These are phyloP conservation scores for Cutaneotrichosporon sp. DNA, from an alignment of 1,284 basidiomycete species.

Conservation along the genomic window DNA sequence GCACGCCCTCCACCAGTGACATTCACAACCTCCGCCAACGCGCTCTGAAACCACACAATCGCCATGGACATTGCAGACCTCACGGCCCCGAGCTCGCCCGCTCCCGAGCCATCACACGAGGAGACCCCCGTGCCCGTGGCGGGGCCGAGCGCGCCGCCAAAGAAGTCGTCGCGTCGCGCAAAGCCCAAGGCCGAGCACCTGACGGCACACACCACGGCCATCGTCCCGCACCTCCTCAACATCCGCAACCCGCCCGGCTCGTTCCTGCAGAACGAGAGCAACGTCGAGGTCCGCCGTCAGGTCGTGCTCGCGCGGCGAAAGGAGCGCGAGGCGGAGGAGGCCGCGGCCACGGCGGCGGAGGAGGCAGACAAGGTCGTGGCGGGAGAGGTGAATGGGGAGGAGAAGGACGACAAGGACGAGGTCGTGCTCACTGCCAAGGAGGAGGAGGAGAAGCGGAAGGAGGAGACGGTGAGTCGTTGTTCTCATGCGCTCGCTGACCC, in stretches of 20 bases:
- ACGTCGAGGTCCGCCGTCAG: slow-evolving; percentile 45
- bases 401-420: slow-evolving; percentile 7
- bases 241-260: slow-evolving; percentile 51
- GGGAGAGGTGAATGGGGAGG: slow-evolving; percentile 6
- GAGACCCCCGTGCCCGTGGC: not conserved
- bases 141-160: slow-evolving; percentile 15
- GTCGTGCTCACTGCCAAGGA: not conserved
- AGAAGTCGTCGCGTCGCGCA: slow-evolving; percentile 11
- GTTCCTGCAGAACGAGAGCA: slow-evolving; percentile 40
- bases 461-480: slow-evolving; percentile 8
- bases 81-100: not conserved
- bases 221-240: slow-evolving; percentile 45
- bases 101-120: not conserved
- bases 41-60: too few relatives aligned
- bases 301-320: slow-evolving; percentile 32
- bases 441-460: slow-evolving; percentile 4
- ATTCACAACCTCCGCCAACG: not conserved
- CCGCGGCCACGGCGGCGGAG: slow-evolving; percentile 3
- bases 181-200: slow-evolving; percentile 28
- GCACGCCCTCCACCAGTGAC: not conserved
- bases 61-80: not conserved
- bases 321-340: slow-evolving; percentile 30
- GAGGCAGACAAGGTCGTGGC: slow-evolving; percentile 7
- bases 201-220: slow-evolving; percentile 42
- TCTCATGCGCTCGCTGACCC: too few relatives aligned